These are phyloP conservation scores for Solanum pennellii DNA, from an alignment of 257 asterid genomes.

Conservation along the genomic window DNA sequence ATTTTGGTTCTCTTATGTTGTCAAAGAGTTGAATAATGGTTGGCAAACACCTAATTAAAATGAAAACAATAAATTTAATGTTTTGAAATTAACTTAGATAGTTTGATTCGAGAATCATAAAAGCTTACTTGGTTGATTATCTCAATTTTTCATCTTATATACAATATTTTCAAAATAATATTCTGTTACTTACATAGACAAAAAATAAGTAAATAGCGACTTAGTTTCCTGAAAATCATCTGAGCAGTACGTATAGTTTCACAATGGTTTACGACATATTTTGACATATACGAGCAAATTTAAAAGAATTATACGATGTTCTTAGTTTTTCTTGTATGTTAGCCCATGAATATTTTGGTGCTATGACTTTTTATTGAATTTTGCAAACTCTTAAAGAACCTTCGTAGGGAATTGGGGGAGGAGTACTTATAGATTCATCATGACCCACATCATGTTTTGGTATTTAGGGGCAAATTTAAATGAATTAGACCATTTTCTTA, in stretches of 20 bases:
- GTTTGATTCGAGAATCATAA: neutral
- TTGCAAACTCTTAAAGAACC: neutral
- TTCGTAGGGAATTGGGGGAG: neutral
- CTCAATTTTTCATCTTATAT: neutral
- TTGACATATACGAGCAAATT: neutral
- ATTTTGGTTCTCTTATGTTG: neutral
- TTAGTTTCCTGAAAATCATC: neutral
- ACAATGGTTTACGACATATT: neutral
- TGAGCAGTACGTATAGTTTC: too few species aligned
- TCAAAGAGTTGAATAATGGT: neutral
- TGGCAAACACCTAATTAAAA: neutral
- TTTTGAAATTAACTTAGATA: neutral
- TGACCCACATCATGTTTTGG: neutral
- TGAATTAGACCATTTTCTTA: neutral
- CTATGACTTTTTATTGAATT: neutral
- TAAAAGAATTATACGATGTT: too few species aligned
- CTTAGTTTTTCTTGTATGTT: too few species aligned
- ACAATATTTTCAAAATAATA: neutral
- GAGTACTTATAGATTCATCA: neutral
- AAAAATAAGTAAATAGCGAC: neutral
- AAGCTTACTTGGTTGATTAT: neutral
- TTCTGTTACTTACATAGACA: neutral
- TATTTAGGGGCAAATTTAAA: neutral
- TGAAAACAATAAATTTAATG: neutral
- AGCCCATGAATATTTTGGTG: neutral